Percentiles rank a stretch among this genome's conserved stretches.
phyloP scores from a whole-genome alignment of 139 green algal genomes.

The Mychonastes homosphaera region DNA sequence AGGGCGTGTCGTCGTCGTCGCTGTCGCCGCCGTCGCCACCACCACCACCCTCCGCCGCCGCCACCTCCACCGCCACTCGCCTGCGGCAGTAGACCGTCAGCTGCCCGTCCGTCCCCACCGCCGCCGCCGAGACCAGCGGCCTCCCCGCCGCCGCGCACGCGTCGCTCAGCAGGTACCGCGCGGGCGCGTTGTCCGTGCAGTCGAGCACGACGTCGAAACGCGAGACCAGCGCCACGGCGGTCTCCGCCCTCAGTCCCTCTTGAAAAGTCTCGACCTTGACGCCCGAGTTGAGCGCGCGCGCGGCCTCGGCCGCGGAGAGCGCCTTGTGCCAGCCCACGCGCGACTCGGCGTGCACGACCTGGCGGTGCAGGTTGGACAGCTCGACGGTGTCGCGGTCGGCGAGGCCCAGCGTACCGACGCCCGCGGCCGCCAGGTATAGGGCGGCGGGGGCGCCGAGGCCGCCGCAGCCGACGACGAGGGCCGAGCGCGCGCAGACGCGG shows the following conservation, averaged over 20 bases:
- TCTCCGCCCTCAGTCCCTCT: constrained; percentile 51
- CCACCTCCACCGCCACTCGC: constrained; percentile 34
- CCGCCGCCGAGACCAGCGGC: constrained; percentile 82
- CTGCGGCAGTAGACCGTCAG: constrained; percentile 83
- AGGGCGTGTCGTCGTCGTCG: constrained; percentile 13
- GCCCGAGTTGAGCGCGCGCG: constrained; percentile 51
- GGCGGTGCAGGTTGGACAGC: constrained; percentile 73
- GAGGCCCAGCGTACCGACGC: constrained; percentile 66
- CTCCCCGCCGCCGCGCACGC: constrained; percentile 53
- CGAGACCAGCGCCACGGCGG: constrained; percentile 57
- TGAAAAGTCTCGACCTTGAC: constrained; percentile 44
- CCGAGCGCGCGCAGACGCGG: constrained; percentile 41
- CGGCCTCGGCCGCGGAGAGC: constrained; percentile 48
- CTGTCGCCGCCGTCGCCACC: no score
- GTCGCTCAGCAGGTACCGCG: constrained; percentile 88
- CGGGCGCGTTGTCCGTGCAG: constrained; percentile 83
- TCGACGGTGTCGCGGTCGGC: constrained; percentile 78
- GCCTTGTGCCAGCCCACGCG: constrained; percentile 67
- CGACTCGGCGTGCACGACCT: constrained; percentile 67
- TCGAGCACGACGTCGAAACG: constrained; percentile 89
- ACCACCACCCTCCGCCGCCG: no score
- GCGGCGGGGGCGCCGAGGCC: constrained; percentile 74
- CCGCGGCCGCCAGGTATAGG: constrained; percentile 78
- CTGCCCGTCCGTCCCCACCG: constrained; percentile 84
- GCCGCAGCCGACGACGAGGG: constrained; percentile 79